These are phyloP conservation scores for Lactuca sativa DNA, from an alignment of 129 eudicot genomes.

Conservation along the genomic window DNA sequence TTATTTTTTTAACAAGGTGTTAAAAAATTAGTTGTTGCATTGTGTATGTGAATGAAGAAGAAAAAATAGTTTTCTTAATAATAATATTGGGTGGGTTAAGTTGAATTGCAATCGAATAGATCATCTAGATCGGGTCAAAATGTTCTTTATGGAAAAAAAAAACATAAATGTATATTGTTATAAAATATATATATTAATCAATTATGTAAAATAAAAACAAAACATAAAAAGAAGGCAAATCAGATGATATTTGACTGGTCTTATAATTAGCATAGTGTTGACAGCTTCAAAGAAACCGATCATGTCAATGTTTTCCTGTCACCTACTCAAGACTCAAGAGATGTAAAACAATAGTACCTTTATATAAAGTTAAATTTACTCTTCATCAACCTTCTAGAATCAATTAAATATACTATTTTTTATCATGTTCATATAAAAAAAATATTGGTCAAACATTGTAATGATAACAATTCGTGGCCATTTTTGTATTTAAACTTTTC, in stretches of 20 bases:
- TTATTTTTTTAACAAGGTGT: no score
- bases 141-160: no score
- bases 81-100: no score
- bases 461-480: neutral
- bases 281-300: conserved; percentile 7
- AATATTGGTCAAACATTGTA: neutral
- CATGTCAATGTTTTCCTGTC: conserved; percentile 22
- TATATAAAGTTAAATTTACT: neutral
- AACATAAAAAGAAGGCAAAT: neutral
- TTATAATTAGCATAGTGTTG: conserved; percentile 25
- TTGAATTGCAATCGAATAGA: no score
- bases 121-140: no score
- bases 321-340: neutral
- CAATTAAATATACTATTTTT: neutral
- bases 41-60: no score
- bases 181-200: no score
- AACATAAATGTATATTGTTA: no score
- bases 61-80: no score
- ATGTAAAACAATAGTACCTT: neutral
- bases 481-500: neutral
- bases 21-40: no score
- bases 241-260: neutral
- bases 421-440: neutral
- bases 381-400: neutral
- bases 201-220: no score